Evolutionary conservation across 441 rosid species (phyloP).

Genomic region (Erodium moschatum): DNA sequence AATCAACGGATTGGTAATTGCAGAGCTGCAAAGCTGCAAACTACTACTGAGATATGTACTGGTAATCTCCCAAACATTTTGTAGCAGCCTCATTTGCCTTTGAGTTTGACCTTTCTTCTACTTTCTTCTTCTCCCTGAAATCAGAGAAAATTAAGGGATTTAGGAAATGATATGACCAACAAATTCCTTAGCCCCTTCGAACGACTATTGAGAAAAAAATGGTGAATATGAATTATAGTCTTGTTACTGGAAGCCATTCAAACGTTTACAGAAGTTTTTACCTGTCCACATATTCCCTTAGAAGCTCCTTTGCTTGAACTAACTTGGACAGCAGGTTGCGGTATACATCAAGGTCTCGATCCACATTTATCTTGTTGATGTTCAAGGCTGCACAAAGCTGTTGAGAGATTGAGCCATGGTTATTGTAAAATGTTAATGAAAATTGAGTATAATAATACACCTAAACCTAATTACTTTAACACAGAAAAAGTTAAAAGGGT

Average conservation of each 20-base stretch:
- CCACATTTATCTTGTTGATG: conserved; percentile 76
- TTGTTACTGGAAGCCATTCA: neutral
- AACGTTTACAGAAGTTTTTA: conserved; percentile 21
- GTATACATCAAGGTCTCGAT: conserved; percentile 92
- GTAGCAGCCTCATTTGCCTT: conserved; percentile 64
- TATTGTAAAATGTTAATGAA: conserved; percentile 9
- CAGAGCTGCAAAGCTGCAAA: neutral
- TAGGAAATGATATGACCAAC: neutral
- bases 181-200: too few species aligned
- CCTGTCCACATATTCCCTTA: conserved; percentile 89
- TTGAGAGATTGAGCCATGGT: conserved; percentile 23
- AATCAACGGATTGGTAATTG: neutral
- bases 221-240: neutral
- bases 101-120: conserved; percentile 59
- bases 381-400: conserved; percentile 92
- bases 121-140: conserved; percentile 88
- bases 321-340: conserved; percentile 84
- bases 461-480: neutral
- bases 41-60: conserved; percentile 22
- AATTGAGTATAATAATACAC: neutral
- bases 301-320: conserved; percentile 93
- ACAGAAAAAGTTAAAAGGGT: neutral
- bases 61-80: conserved; percentile 49
- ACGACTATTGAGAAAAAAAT: neutral
- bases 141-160: neutral